A percentile compares a stretch with the other conserved stretches of the same genome.
These are phyloP conservation scores for Paramyrothecium roridum DNA, from an alignment of 2,329 filamentous ascomycete species.

Conservation along the genomic window DNA sequence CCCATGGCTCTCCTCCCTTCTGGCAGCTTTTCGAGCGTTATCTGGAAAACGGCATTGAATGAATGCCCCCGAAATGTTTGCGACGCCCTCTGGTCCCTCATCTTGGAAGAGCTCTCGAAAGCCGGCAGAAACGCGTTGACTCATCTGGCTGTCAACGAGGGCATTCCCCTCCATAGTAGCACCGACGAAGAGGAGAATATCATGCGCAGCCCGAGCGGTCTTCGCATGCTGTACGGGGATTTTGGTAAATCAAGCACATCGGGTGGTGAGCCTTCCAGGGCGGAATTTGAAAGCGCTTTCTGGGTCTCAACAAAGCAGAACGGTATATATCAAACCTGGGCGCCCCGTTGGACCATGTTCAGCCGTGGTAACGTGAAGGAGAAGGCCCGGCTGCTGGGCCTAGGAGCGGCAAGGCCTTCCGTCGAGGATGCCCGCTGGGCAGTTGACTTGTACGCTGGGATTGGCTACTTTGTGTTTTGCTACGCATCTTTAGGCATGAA, in stretches of 20 bases:
- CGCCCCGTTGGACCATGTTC: constrained; percentile 91
- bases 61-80: constrained; percentile 16
- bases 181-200: constrained; percentile 54
- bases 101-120: constrained; percentile 44
- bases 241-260: constrained; percentile 57
- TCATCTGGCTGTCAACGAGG: constrained; percentile 59
- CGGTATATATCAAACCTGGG: constrained; percentile 80
- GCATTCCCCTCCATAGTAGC: constrained; percentile 48
- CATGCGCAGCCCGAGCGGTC: constrained; percentile 67
- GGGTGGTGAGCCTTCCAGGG: constrained; percentile 22
- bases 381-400: constrained; percentile 70
- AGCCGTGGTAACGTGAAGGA: constrained; percentile 86
- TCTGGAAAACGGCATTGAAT: constrained; percentile 37
- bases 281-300: constrained; percentile 65
- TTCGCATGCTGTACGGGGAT: constrained; percentile 69
- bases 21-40: constrained; percentile 47
- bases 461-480: constrained; percentile 89
- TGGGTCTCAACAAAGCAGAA: constrained; percentile 81
- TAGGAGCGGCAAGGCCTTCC: constrained; percentile 23
- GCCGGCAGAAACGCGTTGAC: constrained; percentile 42
- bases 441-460: constrained; percentile 86
- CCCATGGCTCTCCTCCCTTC: constrained; percentile 59
- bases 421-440: constrained; percentile 40
- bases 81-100: constrained; percentile 41
- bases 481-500: constrained; percentile 70